phyloP scores from a whole-genome alignment of 257 asterid genomes.

The Forsythia suspensa region DNA sequence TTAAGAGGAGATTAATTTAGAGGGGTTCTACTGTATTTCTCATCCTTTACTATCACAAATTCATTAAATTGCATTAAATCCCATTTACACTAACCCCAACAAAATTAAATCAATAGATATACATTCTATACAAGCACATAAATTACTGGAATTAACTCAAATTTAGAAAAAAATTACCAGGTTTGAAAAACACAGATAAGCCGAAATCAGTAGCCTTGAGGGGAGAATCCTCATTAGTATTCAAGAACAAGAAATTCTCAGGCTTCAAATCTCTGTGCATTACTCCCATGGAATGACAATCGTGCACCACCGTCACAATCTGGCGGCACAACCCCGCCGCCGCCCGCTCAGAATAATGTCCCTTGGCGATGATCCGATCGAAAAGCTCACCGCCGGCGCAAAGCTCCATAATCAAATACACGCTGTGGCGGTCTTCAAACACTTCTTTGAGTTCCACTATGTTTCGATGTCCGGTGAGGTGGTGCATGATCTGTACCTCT shows the following conservation, averaged over 20 bases:
- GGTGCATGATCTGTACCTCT: slow-evolving; percentile 96
- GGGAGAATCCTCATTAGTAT: slow-evolving; percentile 62
- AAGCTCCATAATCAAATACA: slow-evolving; percentile 78
- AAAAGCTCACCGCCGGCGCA: slow-evolving; percentile 90
- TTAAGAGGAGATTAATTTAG: too few relatives aligned
- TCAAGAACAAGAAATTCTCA: slow-evolving; percentile 72
- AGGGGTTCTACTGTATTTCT: too few relatives aligned
- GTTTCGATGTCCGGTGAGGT: slow-evolving; percentile 79
- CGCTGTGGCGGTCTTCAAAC: slow-evolving; percentile 72
- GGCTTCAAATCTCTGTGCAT: slow-evolving; percentile 90
- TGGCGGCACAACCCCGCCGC: slow-evolving; percentile 89
- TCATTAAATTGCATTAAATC: neutral
- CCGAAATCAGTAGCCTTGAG: slow-evolving; percentile 90
- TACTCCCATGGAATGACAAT: slow-evolving; percentile 88
- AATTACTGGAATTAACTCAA: neutral
- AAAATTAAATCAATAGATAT: neutral
- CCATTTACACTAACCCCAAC: neutral
- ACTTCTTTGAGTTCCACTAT: slow-evolving; percentile 80
- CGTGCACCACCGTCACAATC: slow-evolving; percentile 80
- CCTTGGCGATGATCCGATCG: slow-evolving; percentile 76
- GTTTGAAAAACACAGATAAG: slow-evolving; percentile 67
- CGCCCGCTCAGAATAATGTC: slow-evolving; percentile 96
- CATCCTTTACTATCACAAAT: neutral
- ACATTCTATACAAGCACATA: neutral
- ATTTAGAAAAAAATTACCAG: slow-evolving; percentile 39